A percentile compares a stretch with the other conserved stretches of the same genome.
phyloP scores from a whole-genome alignment of 208 protist genomes.

The Leishmania turanica region DNA sequence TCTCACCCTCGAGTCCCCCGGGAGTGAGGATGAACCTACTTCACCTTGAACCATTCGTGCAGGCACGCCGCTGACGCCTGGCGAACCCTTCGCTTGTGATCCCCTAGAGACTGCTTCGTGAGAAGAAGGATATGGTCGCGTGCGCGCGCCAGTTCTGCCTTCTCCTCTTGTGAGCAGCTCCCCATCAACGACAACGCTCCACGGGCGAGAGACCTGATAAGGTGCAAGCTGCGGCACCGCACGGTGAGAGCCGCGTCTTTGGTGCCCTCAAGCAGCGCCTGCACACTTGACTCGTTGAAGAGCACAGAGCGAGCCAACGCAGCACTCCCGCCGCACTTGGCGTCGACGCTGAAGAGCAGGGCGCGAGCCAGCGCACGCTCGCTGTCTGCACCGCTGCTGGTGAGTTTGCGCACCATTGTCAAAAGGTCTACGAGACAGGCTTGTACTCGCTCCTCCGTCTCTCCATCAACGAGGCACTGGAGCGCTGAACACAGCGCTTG shows the following conservation, averaged over 20 bases:
- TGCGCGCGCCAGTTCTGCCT: constrained; percentile 8
- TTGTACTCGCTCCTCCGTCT: constrained; percentile 24
- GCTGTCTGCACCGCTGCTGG: neutral
- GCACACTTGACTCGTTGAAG: constrained; percentile 7
- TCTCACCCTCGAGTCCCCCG: neutral
- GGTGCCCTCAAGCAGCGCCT: constrained; percentile 22
- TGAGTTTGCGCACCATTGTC: constrained; percentile 13
- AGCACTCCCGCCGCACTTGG: constrained; percentile 16
- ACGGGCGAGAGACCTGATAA: constrained; percentile 27
- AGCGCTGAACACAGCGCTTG: constrained; percentile 11
- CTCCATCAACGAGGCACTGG: constrained; percentile 23
- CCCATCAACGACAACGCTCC: constrained; percentile 3
- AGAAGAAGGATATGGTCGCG: constrained; percentile 41
- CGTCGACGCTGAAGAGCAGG: constrained; percentile 25
- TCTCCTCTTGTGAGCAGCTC: constrained; percentile 12
- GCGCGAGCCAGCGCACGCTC: constrained; percentile 13
- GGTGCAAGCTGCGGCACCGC: constrained; percentile 32
- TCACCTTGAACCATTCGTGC: constrained; percentile 69
- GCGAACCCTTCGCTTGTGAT: constrained; percentile 69
- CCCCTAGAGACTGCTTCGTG: constrained; percentile 40
- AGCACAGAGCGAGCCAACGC: constrained; percentile 18
- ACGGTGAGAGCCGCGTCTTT: constrained; percentile 2
- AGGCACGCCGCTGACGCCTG: constrained; percentile 55
- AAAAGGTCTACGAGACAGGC: constrained; percentile 12
- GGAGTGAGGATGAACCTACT: constrained; percentile 1